These are phyloP conservation scores for Exophiala spinifera DNA, from an alignment of 2,329 filamentous ascomycete species.

Conservation along the genomic window DNA sequence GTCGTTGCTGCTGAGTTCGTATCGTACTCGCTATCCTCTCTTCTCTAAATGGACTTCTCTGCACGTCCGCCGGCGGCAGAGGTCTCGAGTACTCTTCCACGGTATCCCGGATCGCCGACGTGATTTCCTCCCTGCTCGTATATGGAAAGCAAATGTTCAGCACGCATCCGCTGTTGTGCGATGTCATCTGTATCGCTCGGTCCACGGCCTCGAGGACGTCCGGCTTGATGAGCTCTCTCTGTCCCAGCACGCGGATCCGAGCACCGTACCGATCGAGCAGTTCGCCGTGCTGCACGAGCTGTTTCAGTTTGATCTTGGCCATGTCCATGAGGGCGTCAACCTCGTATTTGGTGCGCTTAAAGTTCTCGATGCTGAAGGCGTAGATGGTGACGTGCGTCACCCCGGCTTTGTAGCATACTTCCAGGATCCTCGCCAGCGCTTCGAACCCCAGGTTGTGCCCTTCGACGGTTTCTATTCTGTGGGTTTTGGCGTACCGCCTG, in stretches of 20 bases:
- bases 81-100: conserved; percentile 82
- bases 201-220: conserved; percentile 90
- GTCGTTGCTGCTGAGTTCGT: conserved; percentile 60
- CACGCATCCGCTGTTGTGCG: conserved; percentile 73
- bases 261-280: conserved; percentile 91
- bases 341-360: conserved; percentile 93
- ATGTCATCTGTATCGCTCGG: conserved; percentile 79
- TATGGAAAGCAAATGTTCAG: conserved; percentile 98
- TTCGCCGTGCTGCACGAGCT: conserved; percentile 89
- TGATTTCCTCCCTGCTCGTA: conserved; percentile 93
- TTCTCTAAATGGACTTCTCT: conserved; percentile 73
- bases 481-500: conserved; percentile 80
- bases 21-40: conserved; percentile 85
- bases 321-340: conserved; percentile 97
- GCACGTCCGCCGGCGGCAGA: conserved; percentile 50
- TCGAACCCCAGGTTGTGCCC: conserved; percentile 96
- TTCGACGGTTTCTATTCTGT: conserved; percentile 93
- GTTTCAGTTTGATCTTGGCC: conserved; percentile 89
- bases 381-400: conserved; percentile 97
- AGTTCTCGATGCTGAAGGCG: conserved; percentile 98
- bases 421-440: conserved; percentile 87
- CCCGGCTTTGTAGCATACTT: conserved; percentile 96
- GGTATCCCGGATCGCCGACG: conserved; percentile 79
- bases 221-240: conserved; percentile 75
- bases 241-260: conserved; percentile 77